Evolutionary conservation across 768 basidiomycete genomes (phyloP), one percentile per base, ranked within the genome.

Genomic region (Calocybe indica): DNA sequence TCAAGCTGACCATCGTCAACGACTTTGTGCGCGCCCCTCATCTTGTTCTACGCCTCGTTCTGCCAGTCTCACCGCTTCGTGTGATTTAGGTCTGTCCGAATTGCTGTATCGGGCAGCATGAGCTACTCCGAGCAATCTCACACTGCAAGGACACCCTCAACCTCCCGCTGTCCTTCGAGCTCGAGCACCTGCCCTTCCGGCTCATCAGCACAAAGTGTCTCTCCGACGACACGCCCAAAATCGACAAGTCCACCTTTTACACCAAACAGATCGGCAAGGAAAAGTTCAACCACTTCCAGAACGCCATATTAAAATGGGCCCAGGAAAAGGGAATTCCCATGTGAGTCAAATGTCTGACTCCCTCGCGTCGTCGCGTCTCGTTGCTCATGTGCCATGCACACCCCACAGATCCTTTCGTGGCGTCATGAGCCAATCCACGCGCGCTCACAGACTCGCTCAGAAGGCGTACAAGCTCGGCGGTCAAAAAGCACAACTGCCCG

Each of bases 391-490:
- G 43, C 32, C 40, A 11, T 31, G 6, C 12, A 12, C 29, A 22
- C 15, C 37, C 43, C 30, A 11, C 55, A 88, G 85, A 45, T 67
- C 70, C 4, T 80, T 80, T 56, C 71, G 70, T 11, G 86, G 86
- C 13, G 70, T 71, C 10, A 71, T 90, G 52, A 72, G 76, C 45
- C 78, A 80, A 56, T 85, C 88, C n/a, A 80, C 73, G 34, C 67
- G 72, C 13, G 84, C 83, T 7, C 89, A 91, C 61, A 77, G 88
- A 8, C 70, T 92, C 28, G 71, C 83, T 30, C 76, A 78, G 47
- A 85, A 87, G 58, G 87, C 88, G 1, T 83, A 72, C 60, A 64
- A 72, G 52, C 51, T 79, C 13, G 83, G 82, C 12, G 85, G 86
- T 0, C 75, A 81, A 59, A 59, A 70, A 8, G 58, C 76, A 32